Evolutionary conservation across 139 green algal genomes (phyloP), one percentile per base, ranked within the genome.

Genomic region (Picochlorum sp.): DNA sequence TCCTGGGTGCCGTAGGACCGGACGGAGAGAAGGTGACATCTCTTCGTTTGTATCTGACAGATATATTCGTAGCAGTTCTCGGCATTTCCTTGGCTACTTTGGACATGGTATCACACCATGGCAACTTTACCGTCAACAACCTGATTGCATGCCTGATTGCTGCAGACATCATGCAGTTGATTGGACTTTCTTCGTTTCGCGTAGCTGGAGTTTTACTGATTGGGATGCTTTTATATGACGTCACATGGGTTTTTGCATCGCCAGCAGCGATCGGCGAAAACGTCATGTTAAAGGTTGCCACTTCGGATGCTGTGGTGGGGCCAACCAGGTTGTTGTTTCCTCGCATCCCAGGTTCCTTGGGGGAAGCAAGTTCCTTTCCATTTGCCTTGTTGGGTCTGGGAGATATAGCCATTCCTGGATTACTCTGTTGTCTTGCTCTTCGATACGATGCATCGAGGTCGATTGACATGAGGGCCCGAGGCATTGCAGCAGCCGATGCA

Each of bases 171-270:
- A 65, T 84, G 61, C 74, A 83, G 63, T 77, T 92, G 16, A 61
- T 92, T 15, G 88, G 88, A 2, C 59, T 92, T 16, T 77, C 74
- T 10, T 84, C 69, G 66, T 95, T 95, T 74, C 73, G 85, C 0
- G 81, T 82, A 24, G 88, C 84, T 2, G 85, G 52, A 3, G 79
- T 89, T 38, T 74, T 91, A 66, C 83, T 95, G 38, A 20, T 78
- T 20, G 95, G 92, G 0, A 78, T 98, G 49, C 82, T 97, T 56
- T 18, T 75, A 23, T 97, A 97, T 64, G 92, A 98, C 68, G 87
- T 95, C 11, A 89, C 92, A 49, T 95, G 88, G 86, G 88, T 95
- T n/a, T 94, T 94, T 74, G 83, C 72, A 49, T 84, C 72, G 18
- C 62, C 64, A 3, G 20, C 69, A 26, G 74, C 71, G 21, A 56